These are phyloP conservation scores for Xylaria cubensis DNA, from an alignment of 495 filamentous ascomycete species.

Conservation along the genomic window DNA sequence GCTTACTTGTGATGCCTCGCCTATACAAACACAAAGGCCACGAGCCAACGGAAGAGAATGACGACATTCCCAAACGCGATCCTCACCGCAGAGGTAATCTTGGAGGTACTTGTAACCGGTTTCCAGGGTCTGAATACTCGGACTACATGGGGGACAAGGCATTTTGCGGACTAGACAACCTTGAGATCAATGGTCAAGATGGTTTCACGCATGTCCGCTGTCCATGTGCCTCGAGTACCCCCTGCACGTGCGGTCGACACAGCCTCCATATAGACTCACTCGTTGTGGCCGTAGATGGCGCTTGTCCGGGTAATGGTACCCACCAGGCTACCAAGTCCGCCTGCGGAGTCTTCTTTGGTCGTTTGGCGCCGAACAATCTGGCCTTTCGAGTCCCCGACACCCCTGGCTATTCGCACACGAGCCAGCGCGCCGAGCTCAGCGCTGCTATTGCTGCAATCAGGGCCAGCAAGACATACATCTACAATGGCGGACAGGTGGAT, in stretches of 20 bases:
- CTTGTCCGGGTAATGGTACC: slow-evolving; percentile 19
- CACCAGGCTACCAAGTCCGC: background rate
- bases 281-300: slow-evolving; percentile 16
- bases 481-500: slow-evolving; percentile 11
- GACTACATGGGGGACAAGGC: background rate
- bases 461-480: background rate
- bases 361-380: background rate
- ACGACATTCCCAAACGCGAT: background rate
- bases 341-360: slow-evolving; percentile 1
- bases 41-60: background rate
- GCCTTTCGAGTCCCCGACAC: slow-evolving; percentile 8
- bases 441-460: slow-evolving; percentile 3
- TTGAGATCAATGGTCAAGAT: background rate
- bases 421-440: slow-evolving; percentile 13
- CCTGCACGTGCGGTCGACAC: slow-evolving; percentile 2
- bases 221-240: background rate
- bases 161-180: background rate
- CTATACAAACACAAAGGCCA: background rate
- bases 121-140: background rate
- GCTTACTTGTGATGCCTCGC: background rate
- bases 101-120: slow-evolving; percentile 1
- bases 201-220: slow-evolving; percentile 1
- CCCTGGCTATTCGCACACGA: slow-evolving; percentile 13
- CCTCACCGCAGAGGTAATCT: background rate
- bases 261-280: slow-evolving; percentile 17